Evolutionary conservation across 805 yeast species (phyloP), one percentile per base, ranked within the genome.

Genomic region (Candida maris): DNA sequence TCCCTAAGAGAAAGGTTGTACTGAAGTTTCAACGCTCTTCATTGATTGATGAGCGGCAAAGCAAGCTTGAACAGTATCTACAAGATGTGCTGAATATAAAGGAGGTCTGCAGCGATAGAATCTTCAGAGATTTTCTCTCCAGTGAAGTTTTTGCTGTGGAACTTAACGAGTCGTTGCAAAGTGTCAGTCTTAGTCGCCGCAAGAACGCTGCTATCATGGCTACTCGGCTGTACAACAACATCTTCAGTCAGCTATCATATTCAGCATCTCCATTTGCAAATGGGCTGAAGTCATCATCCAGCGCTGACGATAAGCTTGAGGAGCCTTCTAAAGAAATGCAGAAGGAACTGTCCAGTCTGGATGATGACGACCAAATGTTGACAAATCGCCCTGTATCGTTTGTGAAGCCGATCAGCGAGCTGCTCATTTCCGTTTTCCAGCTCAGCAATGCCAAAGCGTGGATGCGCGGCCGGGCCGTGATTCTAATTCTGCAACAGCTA

Each of bases 391-490:
- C 42, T n/a, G 44, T 55, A 19, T 68, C 83, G 0, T 85, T 85
- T 59, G 81, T 87, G 10, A 82, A 79, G 51, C 94, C 96, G 0
- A 79, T 89, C 3, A 81, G 91, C 45, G 95, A 87, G 44, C 54
- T 86, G 8, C 70, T 88, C 34, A 71, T 85, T 14, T 67, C 81
- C 0, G 52, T 87, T 2, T 89, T 89, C 59, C 77, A 84, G 20
- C 59, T 85, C 16, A 49, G 58, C n/a, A 56, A 45, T 13, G 70
- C 84, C 2, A 78, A 77, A 31, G 76, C 78, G 31, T 86, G 96
- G 95, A 59, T 89, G 2, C 65, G 95, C 35, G 97, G 96, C 0
- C 67, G 88, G 29, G 96, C 96, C 0, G 67, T 87, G 6, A 70
- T 88, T 25, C 78, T 87, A 4, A 76, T 89, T 3, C 62, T 89